phyloP scores from a whole-genome alignment of 148 eudicot genomes.

The Cornus kousa region DNA sequence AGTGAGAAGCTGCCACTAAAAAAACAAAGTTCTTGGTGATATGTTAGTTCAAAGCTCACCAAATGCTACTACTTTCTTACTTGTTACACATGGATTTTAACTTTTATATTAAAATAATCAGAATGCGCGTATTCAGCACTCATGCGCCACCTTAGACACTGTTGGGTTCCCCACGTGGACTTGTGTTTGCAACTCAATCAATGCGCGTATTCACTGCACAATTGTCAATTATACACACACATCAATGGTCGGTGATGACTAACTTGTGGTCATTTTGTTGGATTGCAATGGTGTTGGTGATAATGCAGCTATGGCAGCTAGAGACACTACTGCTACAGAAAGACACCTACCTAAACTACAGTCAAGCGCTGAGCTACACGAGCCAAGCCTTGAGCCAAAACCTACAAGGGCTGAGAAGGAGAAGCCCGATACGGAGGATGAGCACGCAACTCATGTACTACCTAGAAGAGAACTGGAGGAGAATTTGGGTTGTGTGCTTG shows the following conservation, averaged over 20 bases:
- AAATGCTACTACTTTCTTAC: no score
- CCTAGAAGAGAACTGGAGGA: conserved; percentile 80
- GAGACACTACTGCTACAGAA: conserved; percentile 91
- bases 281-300: conserved; percentile 7
- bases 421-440: conserved; percentile 52
- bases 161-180: neutral
- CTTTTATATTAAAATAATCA: no score
- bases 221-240: neutral
- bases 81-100: no score
- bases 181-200: conserved; percentile 6
- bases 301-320: conserved; percentile 92
- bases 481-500: conserved; percentile 73
- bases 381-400: conserved; percentile 95
- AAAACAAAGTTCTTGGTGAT: no score
- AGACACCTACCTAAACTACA: conserved; percentile 89
- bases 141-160: no score
- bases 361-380: conserved; percentile 92
- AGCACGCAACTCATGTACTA: conserved; percentile 49
- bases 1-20: no score
- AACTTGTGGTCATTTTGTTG: conserved; percentile 12
- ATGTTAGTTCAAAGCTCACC: no score
- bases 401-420: conserved; percentile 71
- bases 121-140: no score
- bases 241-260: conserved; percentile 14
- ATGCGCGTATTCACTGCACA: conserved; percentile 20